Evolutionary conservation across 1,139 yeast species (phyloP), one percentile per base, ranked within the genome.

Genomic region (Yamadazyma sp.): DNA sequence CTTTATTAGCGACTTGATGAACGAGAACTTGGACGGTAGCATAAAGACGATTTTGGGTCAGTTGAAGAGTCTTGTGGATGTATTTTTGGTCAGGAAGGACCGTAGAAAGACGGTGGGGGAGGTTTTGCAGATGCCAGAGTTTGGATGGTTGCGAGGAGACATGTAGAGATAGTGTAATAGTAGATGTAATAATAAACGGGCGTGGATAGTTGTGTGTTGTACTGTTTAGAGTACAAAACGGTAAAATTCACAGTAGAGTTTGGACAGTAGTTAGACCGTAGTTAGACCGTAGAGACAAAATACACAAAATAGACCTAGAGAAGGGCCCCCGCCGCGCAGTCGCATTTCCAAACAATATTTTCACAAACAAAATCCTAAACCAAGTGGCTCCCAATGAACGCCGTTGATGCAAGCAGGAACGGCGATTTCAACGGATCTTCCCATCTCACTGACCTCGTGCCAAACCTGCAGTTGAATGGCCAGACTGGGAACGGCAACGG

Each of bases 21-120:
- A 43, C 11, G 39, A 42, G 17, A 14, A n/a, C 23, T 18, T 55
- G 3, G 51, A 50, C 23, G 43, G 40, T 1, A 57, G 52, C 25
- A 49, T 56, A n/a, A 55, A 51, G 37, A 31, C 24, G 4, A 60
- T 67, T 11, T 49, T 70, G n/a, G 23, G 12, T 2, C 53, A 55
- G 12, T 55, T 72, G 41, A 59, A 63, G 46, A 38, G 38, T 17
- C 34, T 69, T 5, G 75, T 64, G 18, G 73, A 69, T 5, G 44
- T 34, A 6, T 52, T 70, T 3, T 54, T 72, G 45, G 75, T 70
- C 6, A 50, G 77, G 33, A 71, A 69, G 48, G 74, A 69, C 40
- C 57, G 55, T 37, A 52, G 77, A 40, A 20, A 46, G 11, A 44
- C 46, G 1, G 42, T 58, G 15, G 36, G 34, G 4, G 46, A 51